Percentiles rank a stretch among this genome's conserved stretches.
Evolutionary conservation across 1,284 basidiomycete genomes (phyloP).

Genomic region (Cystobasidium slooffiae): DNA sequence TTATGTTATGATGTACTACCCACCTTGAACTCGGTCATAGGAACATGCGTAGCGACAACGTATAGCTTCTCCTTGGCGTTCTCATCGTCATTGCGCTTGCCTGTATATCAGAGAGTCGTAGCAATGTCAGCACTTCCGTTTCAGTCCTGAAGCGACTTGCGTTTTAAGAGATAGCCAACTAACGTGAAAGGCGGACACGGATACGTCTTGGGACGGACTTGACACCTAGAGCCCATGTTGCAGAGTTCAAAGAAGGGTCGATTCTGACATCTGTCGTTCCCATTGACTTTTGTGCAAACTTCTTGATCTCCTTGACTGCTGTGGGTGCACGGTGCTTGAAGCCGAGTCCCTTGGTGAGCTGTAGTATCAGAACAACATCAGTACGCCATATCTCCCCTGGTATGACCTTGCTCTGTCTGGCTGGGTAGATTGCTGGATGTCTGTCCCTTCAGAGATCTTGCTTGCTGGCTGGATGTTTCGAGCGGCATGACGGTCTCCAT

Average conservation of each 20-base stretch:
- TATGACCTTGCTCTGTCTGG: not conserved
- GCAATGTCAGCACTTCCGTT: not conserved
- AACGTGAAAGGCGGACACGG: constrained; percentile 89
- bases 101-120: constrained; percentile 57
- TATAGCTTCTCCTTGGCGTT: constrained; percentile 95
- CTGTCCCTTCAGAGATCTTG: not conserved
- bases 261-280: constrained; percentile 88
- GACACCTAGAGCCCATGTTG: constrained; percentile 84
- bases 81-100: constrained; percentile 91
- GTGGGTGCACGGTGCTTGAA: constrained; percentile 67
- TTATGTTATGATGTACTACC: constrained; percentile 1
- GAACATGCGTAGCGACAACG: constrained; percentile 83
- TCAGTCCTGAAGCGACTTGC: constrained; percentile 19
- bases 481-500: not conserved
- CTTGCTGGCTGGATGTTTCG: constrained; percentile 4
- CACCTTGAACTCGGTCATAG: constrained; percentile 74
- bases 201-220: constrained; percentile 88
- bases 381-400: not conserved
- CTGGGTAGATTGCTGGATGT: not conserved
- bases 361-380: not conserved
- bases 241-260: constrained; percentile 92
- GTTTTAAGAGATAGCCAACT: constrained; percentile 56
- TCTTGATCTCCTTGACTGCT: constrained; percentile 87
- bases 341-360: constrained; percentile 68
- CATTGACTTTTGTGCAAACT: constrained; percentile 90